Evolutionary conservation across 2,329 filamentous ascomycete species (phyloP).

Genomic region (Calonectria multiphialidica): DNA sequence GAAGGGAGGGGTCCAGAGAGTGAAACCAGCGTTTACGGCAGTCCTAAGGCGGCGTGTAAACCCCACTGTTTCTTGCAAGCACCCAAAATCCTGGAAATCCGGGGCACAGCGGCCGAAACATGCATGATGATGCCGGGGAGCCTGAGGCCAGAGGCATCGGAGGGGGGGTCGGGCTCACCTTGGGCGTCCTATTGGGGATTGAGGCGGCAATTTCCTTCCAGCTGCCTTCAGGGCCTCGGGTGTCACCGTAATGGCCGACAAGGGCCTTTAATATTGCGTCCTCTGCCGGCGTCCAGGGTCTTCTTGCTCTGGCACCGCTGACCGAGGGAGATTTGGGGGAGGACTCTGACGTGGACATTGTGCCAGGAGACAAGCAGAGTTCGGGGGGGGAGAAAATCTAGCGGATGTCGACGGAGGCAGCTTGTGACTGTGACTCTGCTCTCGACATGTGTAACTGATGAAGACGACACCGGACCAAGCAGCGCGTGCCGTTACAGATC

Average conservation of each 20-base stretch:
- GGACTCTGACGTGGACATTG: slow-evolving; percentile 40
- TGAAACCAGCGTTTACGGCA: slow-evolving; percentile 48
- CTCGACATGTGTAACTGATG: background rate
- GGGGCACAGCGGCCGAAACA: background rate
- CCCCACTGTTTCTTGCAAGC: background rate
- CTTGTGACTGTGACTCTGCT: background rate
- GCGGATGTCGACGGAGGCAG: background rate
- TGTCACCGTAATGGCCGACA: slow-evolving; percentile 44
- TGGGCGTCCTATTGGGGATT: slow-evolving; percentile 42
- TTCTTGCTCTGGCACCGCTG: slow-evolving; percentile 36
- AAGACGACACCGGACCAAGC: background rate
- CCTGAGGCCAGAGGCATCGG: background rate
- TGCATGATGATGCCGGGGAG: background rate
- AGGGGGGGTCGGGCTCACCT: slow-evolving; percentile 35
- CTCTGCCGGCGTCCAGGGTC: slow-evolving; percentile 42
- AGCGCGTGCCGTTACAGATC: background rate
- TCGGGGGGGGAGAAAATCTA: background rate
- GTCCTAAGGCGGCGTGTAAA: slow-evolving; percentile 33
- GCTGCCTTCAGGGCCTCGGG: slow-evolving; percentile 39
- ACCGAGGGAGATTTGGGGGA: slow-evolving; percentile 38
- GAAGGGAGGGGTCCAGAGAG: slow-evolving; percentile 44
- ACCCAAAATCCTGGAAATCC: background rate
- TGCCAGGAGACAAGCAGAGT: slow-evolving; percentile 7
- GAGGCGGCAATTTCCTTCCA: slow-evolving; percentile 45
- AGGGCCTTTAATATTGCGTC: slow-evolving; percentile 43